Percentiles rank a stretch among this genome's conserved stretches.
phyloP scores from a whole-genome alignment of 768 basidiomycete species.

The Rubroboletus pulcherrimus region DNA sequence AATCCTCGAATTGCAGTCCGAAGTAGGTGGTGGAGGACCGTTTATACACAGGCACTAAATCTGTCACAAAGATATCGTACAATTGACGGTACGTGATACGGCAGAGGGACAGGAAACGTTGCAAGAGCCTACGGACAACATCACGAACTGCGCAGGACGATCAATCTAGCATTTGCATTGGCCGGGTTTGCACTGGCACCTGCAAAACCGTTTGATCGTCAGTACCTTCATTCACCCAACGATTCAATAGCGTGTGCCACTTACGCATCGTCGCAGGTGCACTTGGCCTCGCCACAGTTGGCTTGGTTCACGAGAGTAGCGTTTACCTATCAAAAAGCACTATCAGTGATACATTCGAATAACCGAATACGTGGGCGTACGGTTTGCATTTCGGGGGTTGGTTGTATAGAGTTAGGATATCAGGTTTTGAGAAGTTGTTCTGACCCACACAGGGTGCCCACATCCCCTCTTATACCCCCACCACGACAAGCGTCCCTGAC shows the following conservation, averaged over 20 bases:
- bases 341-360: background rate
- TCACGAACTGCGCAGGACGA: background rate
- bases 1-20: background rate
- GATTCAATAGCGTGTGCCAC: background rate
- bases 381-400: constrained; percentile 10
- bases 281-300: constrained; percentile 2
- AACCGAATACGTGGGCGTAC: constrained; percentile 1
- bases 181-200: constrained; percentile 16
- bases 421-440: background rate
- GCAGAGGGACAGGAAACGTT: background rate
- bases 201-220: background rate
- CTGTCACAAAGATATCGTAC: background rate
- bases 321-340: constrained; percentile 2
- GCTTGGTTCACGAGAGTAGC: constrained; percentile 16
- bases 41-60: background rate
- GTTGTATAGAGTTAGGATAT: background rate
- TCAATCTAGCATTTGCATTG: constrained; percentile 13
- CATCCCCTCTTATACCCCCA: constrained; percentile 8
- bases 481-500: background rate
- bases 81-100: background rate
- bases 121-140: background rate
- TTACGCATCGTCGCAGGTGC: constrained; percentile 12
- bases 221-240: background rate
- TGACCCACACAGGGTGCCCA: background rate
- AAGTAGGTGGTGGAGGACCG: background rate